These are phyloP conservation scores for Zizania palustris DNA, from an alignment of 202 grass and related monocot species.

Conservation along the genomic window DNA sequence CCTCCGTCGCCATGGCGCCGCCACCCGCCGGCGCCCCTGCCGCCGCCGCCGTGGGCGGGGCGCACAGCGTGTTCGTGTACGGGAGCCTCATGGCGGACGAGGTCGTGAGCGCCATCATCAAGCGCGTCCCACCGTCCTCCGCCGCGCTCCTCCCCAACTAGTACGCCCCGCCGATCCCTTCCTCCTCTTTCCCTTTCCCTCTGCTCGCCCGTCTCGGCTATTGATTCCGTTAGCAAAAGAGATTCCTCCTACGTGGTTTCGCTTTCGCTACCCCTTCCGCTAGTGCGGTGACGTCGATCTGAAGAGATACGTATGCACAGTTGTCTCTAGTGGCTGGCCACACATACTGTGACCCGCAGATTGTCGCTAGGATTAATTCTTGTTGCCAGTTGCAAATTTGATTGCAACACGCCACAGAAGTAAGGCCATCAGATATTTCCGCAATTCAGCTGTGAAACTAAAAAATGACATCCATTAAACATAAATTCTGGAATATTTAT, in stretches of 20 bases:
- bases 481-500: too few relatives aligned
- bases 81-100: conserved; percentile 83
- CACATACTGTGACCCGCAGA: background rate
- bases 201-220: background rate
- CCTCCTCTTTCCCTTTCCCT: background rate
- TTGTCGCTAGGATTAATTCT: background rate
- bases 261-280: too few relatives aligned
- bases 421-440: too few relatives aligned
- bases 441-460: too few relatives aligned
- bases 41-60: background rate
- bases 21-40: conserved; percentile 9
- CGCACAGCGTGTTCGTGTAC: conserved; percentile 88
- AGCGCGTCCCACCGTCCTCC: conserved; percentile 71
- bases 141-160: conserved; percentile 63
- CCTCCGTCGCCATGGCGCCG: conserved; percentile 36
- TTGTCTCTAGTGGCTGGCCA: too few relatives aligned
- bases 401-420: too few relatives aligned
- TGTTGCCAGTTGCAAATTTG: background rate
- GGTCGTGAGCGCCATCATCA: conserved; percentile 72
- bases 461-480: too few relatives aligned
- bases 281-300: background rate
- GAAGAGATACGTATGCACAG: too few relatives aligned
- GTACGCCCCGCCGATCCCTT: conserved; percentile 24
- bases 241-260: background rate
- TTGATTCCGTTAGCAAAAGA: background rate